Base-by-base conservation (phyloP, 495 filamentous ascomycete genomes). In the Penicillium paxilli region DNA sequence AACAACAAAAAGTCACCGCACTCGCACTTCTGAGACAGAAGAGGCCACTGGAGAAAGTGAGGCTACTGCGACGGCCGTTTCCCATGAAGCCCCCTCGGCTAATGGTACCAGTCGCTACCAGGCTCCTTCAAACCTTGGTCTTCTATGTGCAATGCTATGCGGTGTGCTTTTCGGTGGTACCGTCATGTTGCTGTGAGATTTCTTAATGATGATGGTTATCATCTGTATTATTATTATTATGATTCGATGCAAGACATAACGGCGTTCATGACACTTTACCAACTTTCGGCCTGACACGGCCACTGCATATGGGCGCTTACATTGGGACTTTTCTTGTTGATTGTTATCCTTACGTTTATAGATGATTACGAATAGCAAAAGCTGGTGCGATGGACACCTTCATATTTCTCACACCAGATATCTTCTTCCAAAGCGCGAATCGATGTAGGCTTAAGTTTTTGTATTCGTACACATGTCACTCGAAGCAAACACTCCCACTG, bases 201-300 rank as follows among this genome's bases (percentile, higher is more conserved):
- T 20, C 23, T 42, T 23, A 9, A 42, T 23, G 40, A 42, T 42
- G 40, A 42, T 42, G 0, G 4, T 5, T 23, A 11, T 42, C 40
- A 42, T 42, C 37, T 67, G 62, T 67, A 67, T 57, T 54, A 58
- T 59, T 54, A 58, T 59, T 67, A 66, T 40, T 19, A 63, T 37
- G 63, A 62, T 55, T 38, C 44, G 25, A 62, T 54, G 60, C 47
- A 30, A 41, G 49, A 40, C 24, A 54, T 47, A 58, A n/a, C 26
- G 63, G 60, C 54, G 63, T 55, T 66, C 16, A 50, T 33, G 47
- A 50, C 41, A 46, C 41, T 61, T 54, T 52, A 51, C 44, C 49
- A 24, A 51, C 44, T 47, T 54, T 10, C 22, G 28, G 20, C 21
- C 40, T 51, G 7, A 46, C 44, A 54, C 45, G 55, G 40, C 40